Evolutionary conservation across 441 rosid species (phyloP).

Genomic region (Pelargonium australe): DNA sequence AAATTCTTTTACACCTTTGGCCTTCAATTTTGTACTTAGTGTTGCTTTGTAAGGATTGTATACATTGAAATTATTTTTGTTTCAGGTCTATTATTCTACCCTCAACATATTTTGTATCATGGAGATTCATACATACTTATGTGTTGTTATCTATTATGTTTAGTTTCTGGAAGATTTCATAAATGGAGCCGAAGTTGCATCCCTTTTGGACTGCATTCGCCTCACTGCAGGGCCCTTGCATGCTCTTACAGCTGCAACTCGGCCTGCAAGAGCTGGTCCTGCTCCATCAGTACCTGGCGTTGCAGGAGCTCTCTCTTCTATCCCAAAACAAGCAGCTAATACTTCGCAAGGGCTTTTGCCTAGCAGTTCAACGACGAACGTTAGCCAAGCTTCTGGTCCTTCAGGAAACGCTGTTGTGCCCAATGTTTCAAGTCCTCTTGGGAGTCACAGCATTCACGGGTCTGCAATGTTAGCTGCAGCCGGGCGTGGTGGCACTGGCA

Average conservation of each 20-base stretch:
- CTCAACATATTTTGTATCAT: background rate
- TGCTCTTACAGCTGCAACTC: slow-evolving; percentile 95
- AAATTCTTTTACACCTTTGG: background rate
- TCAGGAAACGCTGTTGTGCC: slow-evolving; percentile 43
- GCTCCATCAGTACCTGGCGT: slow-evolving; percentile 54
- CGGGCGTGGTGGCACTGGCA: slow-evolving; percentile 93
- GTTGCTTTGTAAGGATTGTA: background rate
- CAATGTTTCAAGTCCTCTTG: slow-evolving; percentile 45
- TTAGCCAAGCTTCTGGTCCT: slow-evolving; percentile 38
- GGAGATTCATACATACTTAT: background rate
- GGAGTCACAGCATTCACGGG: slow-evolving; percentile 53
- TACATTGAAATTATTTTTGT: background rate
- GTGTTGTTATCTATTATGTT: background rate
- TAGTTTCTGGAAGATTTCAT: slow-evolving; percentile 27
- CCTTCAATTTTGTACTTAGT: background rate
- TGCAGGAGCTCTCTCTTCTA: slow-evolving; percentile 38
- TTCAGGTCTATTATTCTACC: background rate
- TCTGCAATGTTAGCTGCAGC: slow-evolving; percentile 74
- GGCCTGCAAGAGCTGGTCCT: slow-evolving; percentile 94
- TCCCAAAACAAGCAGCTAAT: slow-evolving; percentile 54
- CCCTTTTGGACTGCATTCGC: slow-evolving; percentile 27
- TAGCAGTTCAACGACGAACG: slow-evolving; percentile 7
- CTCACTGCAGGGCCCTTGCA: slow-evolving; percentile 68
- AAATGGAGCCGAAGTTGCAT: slow-evolving; percentile 28
- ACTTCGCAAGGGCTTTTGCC: slow-evolving; percentile 56